Conservation (phyloP, 257 asterid species). For the Solanum chmielewskii region DNA sequence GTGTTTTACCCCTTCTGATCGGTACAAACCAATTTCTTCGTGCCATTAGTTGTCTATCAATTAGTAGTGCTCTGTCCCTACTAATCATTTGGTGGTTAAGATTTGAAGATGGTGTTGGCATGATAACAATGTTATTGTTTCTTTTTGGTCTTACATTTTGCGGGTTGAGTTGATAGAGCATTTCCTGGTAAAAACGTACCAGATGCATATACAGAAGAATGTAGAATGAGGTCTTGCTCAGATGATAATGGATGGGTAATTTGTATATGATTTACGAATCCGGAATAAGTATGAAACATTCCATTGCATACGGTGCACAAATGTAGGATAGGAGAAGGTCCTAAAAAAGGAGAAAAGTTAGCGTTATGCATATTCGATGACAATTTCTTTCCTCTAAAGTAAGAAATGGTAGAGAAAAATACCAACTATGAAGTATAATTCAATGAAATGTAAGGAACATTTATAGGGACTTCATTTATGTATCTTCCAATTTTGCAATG, state of each 20-base stretch:
- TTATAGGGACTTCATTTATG: neutral
- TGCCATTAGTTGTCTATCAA: neutral
- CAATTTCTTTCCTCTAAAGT: too few species aligned
- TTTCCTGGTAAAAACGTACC: neutral
- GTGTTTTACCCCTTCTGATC: neutral
- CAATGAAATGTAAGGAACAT: neutral
- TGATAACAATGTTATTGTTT: neutral
- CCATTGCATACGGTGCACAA: too few species aligned
- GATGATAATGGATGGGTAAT: neutral
- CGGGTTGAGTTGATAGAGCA: neutral
- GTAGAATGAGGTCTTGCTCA: neutral
- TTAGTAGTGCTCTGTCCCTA: neutral
- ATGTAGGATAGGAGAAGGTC: too few species aligned
- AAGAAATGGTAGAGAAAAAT: too few species aligned
- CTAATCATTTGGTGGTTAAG: neutral
- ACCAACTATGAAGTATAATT: too few species aligned
- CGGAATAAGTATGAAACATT: too few species aligned
- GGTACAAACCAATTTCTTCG: neutral
- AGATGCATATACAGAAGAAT: neutral
- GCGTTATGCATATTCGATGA: too few species aligned
- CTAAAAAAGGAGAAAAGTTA: too few species aligned
- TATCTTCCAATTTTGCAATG: neutral
- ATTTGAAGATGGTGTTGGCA: neutral
- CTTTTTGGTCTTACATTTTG: neutral
- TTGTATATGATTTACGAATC: too few species aligned